A percentile compares a stretch with the other conserved stretches of the same genome.
phyloP scores from a whole-genome alignment of 2,329 filamentous ascomycete species.

The Ophiocordyceps camponoti-saundersi region DNA sequence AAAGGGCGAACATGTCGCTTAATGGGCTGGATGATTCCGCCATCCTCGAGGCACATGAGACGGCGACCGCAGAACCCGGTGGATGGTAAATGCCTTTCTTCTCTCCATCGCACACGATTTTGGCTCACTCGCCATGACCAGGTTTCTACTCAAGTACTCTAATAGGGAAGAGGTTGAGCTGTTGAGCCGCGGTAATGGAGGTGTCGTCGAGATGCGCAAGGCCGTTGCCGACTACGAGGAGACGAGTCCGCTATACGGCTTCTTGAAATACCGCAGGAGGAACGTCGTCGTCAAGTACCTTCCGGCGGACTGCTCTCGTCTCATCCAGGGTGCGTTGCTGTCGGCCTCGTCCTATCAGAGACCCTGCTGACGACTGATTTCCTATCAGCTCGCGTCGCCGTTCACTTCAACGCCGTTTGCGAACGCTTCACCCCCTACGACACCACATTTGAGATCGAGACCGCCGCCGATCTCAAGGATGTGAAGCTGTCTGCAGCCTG shows the following conservation, averaged over 20 bases:
- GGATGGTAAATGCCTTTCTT: constrained; percentile 57
- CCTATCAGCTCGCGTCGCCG: constrained; percentile 57
- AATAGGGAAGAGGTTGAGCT: constrained; percentile 78
- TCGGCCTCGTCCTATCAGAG: background rate
- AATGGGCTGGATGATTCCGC: constrained; percentile 77
- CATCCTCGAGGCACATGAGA: constrained; percentile 72
- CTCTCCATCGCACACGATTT: background rate
- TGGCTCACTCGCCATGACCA: constrained; percentile 20
- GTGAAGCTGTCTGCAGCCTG: constrained; percentile 76
- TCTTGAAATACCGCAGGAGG: constrained; percentile 74
- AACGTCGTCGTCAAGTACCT: constrained; percentile 89
- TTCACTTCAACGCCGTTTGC: constrained; percentile 50
- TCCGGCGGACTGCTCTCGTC: constrained; percentile 74
- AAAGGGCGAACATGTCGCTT: constrained; percentile 56
- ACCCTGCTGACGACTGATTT: background rate
- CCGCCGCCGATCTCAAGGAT: constrained; percentile 68
- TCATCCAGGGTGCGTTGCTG: constrained; percentile 65
- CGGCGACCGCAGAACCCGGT: constrained; percentile 64
- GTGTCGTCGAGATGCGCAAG: constrained; percentile 68
- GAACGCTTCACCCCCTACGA: constrained; percentile 74
- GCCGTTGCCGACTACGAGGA: constrained; percentile 67
- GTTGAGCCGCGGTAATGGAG: constrained; percentile 58
- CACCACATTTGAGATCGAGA: constrained; percentile 60
- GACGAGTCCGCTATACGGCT: constrained; percentile 76
- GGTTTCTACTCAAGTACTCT: constrained; percentile 88